Evolutionary conservation across 1,139 yeast genomes (phyloP), one percentile per base, ranked within the genome.

Genomic region (Suhomyces atakaporum): DNA sequence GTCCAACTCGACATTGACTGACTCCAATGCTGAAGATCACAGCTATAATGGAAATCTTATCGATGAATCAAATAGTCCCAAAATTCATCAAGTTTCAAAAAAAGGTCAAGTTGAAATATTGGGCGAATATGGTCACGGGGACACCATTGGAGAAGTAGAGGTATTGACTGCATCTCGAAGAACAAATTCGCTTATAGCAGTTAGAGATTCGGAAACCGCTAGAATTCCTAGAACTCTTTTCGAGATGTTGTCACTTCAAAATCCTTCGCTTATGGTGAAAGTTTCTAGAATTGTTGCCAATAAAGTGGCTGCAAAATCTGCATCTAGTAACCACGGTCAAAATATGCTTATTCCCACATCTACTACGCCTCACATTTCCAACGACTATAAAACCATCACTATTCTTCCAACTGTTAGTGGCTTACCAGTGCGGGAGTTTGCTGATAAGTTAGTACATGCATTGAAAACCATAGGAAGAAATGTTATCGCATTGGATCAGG

Each of bases 61-160:
- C 27, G 63, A 60, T 27, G 57, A 53, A 21, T 38, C 58, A 2
- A 49, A 48, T 9, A 42, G 44, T 11, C 45, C 48, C 12, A 36
- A 39, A 27, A 44, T 39, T 23, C 44, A 27, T 7, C 25, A 31
- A 12, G 10, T 13, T 3, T 7, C 26, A 6, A 24, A 22, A 20
- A 36, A 28, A 9, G 65, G 60, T 2, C 63, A 65, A 9, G 53
- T 60, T 20, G 63, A 60, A 23, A 72, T 81, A 1, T 49, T 83
- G 13, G 87, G 86, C 2, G 98, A 92, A 54, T 82, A 81, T 53
- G 96, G 97, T 1, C 96, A 89, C 56, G 97, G 97, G 3, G 94
- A 87, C 49, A 85, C 96, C 35, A 77, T 92, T 43, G 98, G 98
- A 3, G 98, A 92, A 60, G 83, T 92, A 10, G 98, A 92, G 56